These are phyloP conservation scores for Corymbia citriodora DNA, from an alignment of 441 rosid genomes.

Conservation along the genomic window DNA sequence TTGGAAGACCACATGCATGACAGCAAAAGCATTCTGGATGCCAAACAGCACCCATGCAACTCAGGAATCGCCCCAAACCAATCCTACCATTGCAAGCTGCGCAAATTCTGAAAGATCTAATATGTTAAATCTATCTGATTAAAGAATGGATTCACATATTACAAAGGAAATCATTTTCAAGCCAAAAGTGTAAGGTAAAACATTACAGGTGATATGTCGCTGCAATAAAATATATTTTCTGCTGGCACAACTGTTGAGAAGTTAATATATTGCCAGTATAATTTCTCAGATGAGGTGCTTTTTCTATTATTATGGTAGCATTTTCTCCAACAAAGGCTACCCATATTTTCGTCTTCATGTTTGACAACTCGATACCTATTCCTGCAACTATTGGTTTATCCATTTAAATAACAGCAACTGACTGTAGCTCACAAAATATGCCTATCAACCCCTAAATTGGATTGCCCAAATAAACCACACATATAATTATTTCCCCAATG, in stretches of 20 bases:
- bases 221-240: neutral
- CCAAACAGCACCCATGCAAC: constrained; percentile 11
- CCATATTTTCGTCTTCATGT: neutral
- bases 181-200: neutral
- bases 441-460: neutral
- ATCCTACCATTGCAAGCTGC: constrained; percentile 8
- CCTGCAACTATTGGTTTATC: neutral
- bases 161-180: neutral
- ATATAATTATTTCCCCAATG: neutral
- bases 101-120: neutral
- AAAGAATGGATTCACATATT: neutral
- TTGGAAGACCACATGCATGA: constrained; percentile 1
- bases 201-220: neutral
- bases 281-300: neutral
- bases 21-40: constrained; percentile 15
- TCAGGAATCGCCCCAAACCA: constrained; percentile 9
- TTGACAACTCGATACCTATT: neutral
- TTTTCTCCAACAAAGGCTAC: neutral
- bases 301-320: neutral
- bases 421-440: neutral
- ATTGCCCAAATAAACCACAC: neutral
- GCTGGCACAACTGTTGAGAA: neutral
- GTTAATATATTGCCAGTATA: neutral
- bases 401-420: neutral
- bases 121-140: neutral